Base-by-base conservation (phyloP, 2,329 filamentous ascomycete genomes). In the Nemania sp. region DNA sequence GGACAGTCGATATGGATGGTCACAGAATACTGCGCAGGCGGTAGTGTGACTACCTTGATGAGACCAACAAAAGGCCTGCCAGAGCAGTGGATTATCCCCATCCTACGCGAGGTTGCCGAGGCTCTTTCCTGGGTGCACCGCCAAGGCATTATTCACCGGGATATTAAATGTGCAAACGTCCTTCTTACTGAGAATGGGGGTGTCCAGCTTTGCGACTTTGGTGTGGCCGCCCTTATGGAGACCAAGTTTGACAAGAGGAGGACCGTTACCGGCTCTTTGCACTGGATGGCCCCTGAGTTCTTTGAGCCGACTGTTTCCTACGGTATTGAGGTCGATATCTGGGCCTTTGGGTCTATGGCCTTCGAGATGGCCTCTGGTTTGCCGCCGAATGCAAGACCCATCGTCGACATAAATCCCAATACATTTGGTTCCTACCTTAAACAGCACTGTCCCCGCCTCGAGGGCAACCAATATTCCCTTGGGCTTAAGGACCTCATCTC, bases 301-400 rank as follows among this genome's bases (percentile, higher is more conserved):
- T 29, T 52, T 29, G 24, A 29, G 24, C 24, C 49, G 11, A 29
- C 49, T 29, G 49, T 52, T 24, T 27, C 49, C 24, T 52, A 52
- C 49, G 49, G 49, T 29, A 29, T 29, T 18, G 49, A 52, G 13
- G 49, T 52, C 22, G 49, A 52, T 52, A 52, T 52, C 49, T 52
- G 49, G 49, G 49, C 49, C 49, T 52, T 52, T 52, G 49, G 49
- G 49, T 52, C 49, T 20, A 52, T 52, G 49, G 49, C 49, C 8
- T 52, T 27, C 24, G 49, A 52, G 49, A 29, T 52, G 22, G 49
- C 24, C 24, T 52, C 49, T 52, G 49, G 49, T 29, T 29, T 52
- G 24, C 49, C 49, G 22, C 49, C 49, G 49, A 52, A 52, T 29
- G 49, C 49, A 2, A 52, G 51, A 29, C 51, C 51, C n/a, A n/a